Evolutionary conservation across 164 flowering plant species (phyloP), one percentile per base, ranked within the genome.

Genomic region (Protea cynaroides): DNA sequence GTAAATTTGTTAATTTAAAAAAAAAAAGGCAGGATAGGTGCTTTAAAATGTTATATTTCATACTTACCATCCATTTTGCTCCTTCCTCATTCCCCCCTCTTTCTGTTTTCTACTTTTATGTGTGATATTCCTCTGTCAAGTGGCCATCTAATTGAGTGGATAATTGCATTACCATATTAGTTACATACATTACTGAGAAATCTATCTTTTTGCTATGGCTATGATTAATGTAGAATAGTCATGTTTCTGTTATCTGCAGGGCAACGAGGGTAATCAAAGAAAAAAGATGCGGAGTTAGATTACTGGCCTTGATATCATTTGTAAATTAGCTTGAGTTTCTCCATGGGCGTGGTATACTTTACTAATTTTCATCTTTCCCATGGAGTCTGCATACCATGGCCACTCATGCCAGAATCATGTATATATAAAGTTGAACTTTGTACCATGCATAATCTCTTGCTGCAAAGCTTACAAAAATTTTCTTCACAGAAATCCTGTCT

Each of bases 221-320:
- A 29, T 5, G 5, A 5, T 29, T 29, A 29, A 29, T 29, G 2
- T 29, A 29, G 34, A 29, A 29, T 29, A 29, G 34, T 29, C n/a
- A n/a, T n/a, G n/a, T 29, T 29, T 29, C 34, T 29, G 34, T 29
- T 29, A 29, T 29, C 51, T 78, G 83, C 89, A 87, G 92, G 86
- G 76, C 21, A 84, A 75, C 58, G 88, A 78, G 66, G 81, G 79
- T 73, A 77, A 72, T 70, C 79, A 74, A 65, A 78, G 86, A 60
- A 86, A 86, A 73, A 69, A 77, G 65, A 58, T 72, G 79, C 76
- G 84, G 66, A 72, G 69, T 71, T 82, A 76, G 65, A 62, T 58
- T 53, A 67, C 46, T 46, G 43, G 58, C 68, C 70, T 78, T 18
- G 23, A 56, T 63, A 65, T 75, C 53, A 63, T 56, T 25, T 81